phyloP scores from a whole-genome alignment of 306 rosid species.

The Acacia melanoxylon region DNA sequence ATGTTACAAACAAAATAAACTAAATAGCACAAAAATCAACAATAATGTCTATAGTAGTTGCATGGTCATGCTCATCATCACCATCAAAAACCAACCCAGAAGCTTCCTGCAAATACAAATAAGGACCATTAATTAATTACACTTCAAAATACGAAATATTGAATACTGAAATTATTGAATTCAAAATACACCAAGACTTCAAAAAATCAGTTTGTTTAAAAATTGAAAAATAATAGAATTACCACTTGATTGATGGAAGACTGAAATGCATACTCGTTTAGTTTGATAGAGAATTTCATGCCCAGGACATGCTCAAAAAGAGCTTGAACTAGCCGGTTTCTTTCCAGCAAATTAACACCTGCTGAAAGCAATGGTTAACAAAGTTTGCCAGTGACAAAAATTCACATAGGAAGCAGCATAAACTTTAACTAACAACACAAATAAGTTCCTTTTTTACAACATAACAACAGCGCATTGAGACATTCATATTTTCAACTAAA shows the following conservation, averaged over 20 bases:
- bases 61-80: too few relatives aligned
- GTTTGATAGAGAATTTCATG: conserved; percentile 71
- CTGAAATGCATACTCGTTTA: conserved; percentile 59
- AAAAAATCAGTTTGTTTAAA: not conserved
- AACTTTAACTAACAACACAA: conserved; percentile 26
- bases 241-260: conserved; percentile 83
- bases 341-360: conserved; percentile 46
- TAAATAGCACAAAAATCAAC: too few relatives aligned
- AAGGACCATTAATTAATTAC: too few relatives aligned
- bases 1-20: too few relatives aligned
- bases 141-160: too few relatives aligned
- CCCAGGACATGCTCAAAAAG: conserved; percentile 72
- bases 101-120: too few relatives aligned
- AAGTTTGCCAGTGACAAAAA: conserved; percentile 26
- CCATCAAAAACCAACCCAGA: too few relatives aligned
- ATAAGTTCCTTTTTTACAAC: conserved; percentile 40
- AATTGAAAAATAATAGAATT: conserved; percentile 34
- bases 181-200: too few relatives aligned
- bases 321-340: conserved; percentile 57
- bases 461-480: conserved; percentile 9
- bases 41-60: too few relatives aligned
- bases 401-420: conserved; percentile 14
- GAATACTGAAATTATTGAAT: too few relatives aligned
- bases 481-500: conserved; percentile 25
- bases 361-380: conserved; percentile 28